These are phyloP conservation scores for Mallotus nudiflorus DNA, from an alignment of 345 rosid genomes.

Conservation along the genomic window DNA sequence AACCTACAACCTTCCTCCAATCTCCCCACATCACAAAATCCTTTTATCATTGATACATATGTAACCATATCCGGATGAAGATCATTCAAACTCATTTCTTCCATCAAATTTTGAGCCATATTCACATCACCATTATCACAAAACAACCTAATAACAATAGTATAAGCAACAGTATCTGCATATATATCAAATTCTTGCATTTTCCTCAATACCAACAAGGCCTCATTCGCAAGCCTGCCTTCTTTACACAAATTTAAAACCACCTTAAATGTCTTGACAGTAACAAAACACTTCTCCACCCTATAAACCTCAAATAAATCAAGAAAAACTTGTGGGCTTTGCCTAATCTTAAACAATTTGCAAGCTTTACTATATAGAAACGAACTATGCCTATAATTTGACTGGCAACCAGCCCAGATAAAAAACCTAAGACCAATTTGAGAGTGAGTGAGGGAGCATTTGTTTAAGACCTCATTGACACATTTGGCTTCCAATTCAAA, in stretches of 20 bases:
- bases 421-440: conserved; percentile 70
- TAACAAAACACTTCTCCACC: conserved; percentile 50
- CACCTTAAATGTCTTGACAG: conserved; percentile 57
- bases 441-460: conserved; percentile 42
- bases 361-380: conserved; percentile 67
- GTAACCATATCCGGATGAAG: conserved; percentile 69
- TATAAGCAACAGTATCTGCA: conserved; percentile 52
- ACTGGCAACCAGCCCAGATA: conserved; percentile 74
- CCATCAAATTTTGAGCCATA: conserved; percentile 57
- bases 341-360: conserved; percentile 48
- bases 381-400: conserved; percentile 61
- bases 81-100: conserved; percentile 63
- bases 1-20: conserved; percentile 64
- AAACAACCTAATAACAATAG: conserved; percentile 66
- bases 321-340: conserved; percentile 45
- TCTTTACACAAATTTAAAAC: conserved; percentile 66
- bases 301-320: conserved; percentile 57
- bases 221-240: conserved; percentile 61
- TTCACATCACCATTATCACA: conserved; percentile 61
- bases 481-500: conserved; percentile 49
- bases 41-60: conserved; percentile 60
- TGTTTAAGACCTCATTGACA: conserved; percentile 54
- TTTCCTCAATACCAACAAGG: conserved; percentile 64
- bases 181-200: conserved; percentile 58
- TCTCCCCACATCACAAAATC: conserved; percentile 57